Evolutionary conservation across 805 yeast genomes (phyloP).

Genomic region (Priceomyces castillae): DNA sequence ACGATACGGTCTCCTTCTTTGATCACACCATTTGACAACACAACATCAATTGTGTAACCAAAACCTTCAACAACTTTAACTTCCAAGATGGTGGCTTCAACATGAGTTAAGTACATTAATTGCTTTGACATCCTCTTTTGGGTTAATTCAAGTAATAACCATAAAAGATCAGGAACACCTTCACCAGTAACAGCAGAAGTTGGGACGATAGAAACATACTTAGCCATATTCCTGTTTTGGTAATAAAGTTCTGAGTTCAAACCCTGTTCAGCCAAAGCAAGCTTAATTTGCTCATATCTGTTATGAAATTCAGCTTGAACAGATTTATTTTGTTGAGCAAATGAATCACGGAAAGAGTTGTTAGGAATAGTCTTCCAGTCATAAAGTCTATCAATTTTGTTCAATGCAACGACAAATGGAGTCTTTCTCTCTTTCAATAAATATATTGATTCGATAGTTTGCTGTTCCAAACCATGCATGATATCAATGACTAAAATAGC

Average conservation of each 20-base stretch:
- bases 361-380: conserved; percentile 92
- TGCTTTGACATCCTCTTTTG: conserved; percentile 99
- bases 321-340: conserved; percentile 73
- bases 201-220: conserved; percentile 94
- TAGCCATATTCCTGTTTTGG: conserved; percentile 91
- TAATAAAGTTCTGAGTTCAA: conserved; percentile 94
- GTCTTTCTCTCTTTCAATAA: conserved; percentile 95
- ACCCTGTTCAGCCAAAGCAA: conserved; percentile 96
- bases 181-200: conserved; percentile 99
- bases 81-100: conserved; percentile 95
- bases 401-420: conserved; percentile 94
- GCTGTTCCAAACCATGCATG: conserved; percentile 99
- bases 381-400: conserved; percentile 95
- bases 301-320: conserved; percentile 92
- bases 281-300: conserved; percentile 78
- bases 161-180: conserved; percentile 98
- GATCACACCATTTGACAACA: conserved; percentile 92
- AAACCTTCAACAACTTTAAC: conserved; percentile 98
- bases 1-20: conserved; percentile 95
- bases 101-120: conserved; percentile 89
- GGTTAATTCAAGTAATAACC: conserved; percentile 91
- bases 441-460: conserved; percentile 90
- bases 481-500: conserved; percentile 98
- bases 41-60: conserved; percentile 98
- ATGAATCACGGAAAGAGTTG: conserved; percentile 94